Percentiles rank a stretch among this genome's conserved stretches.
Evolutionary conservation across 2,329 filamentous ascomycete genomes (phyloP).

Genomic region (Colletotrichum acutatum): DNA sequence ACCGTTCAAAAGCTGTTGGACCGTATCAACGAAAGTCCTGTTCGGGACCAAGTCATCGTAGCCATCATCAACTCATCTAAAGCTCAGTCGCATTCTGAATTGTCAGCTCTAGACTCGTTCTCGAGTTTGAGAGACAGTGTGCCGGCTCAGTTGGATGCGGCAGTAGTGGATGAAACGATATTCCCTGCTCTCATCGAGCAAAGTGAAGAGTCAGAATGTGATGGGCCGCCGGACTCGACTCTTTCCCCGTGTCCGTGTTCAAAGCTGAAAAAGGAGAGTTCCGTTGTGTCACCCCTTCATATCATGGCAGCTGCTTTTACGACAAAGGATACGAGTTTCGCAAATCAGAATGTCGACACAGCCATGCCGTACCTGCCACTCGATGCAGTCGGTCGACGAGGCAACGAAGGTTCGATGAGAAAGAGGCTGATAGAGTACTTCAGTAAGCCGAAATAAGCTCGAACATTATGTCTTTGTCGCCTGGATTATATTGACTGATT

Average conservation of each 20-base stretch:
- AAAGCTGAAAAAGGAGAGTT: neutral
- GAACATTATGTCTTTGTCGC: too few relatives aligned
- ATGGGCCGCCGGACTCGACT: neutral
- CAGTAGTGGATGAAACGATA: too few relatives aligned
- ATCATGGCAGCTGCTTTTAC: conserved; percentile 34
- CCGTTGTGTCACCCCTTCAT: conserved; percentile 35
- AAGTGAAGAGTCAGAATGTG: neutral
- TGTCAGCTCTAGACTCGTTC: too few relatives aligned
- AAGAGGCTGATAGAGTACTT: conserved; percentile 27
- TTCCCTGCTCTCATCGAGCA: neutral
- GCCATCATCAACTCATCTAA: neutral
- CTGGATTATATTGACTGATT: too few relatives aligned
- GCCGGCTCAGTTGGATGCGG: too few relatives aligned
- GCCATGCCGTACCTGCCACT: too few relatives aligned
- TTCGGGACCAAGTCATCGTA: conserved; percentile 36
- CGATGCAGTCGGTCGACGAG: neutral
- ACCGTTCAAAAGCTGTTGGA: conserved; percentile 42
- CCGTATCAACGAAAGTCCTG: conserved; percentile 40
- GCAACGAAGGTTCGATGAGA: neutral
- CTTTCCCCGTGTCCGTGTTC: neutral
- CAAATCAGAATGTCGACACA: too few relatives aligned
- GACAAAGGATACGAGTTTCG: too few relatives aligned
- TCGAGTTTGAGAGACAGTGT: too few relatives aligned
- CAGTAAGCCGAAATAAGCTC: conserved; percentile 19
- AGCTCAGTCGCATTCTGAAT: too few relatives aligned